A percentile compares a stretch with the other conserved stretches of the same genome.
Conservation (phyloP, 805 yeast species). For the Scheffersomyces amazonensis region DNA sequence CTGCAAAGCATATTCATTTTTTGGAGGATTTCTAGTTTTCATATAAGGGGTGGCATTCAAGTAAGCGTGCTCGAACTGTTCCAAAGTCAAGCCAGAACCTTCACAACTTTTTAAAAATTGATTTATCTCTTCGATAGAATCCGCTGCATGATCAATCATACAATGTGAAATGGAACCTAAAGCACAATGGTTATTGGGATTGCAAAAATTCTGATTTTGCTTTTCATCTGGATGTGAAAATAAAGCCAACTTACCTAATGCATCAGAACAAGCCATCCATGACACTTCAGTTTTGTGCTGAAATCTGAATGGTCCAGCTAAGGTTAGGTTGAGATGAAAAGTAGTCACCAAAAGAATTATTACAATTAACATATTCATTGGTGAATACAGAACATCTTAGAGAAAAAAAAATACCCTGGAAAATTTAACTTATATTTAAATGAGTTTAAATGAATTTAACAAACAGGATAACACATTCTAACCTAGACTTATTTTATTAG, state of each 20-base stretch:
- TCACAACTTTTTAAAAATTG: conserved; percentile 15
- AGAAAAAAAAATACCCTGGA: too few species aligned
- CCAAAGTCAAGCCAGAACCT: conserved; percentile 13
- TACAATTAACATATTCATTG: too few species aligned
- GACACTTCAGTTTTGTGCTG: conserved; percentile 2
- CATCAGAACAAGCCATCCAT: conserved; percentile 5
- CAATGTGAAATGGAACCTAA: conserved; percentile 38
- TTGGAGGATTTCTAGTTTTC: conserved; percentile 2
- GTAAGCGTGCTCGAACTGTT: conserved; percentile 14
- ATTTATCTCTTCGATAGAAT: conserved; percentile 13
- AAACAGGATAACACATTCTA: too few species aligned
- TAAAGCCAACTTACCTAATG: not conserved
- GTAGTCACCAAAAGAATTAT: too few species aligned
- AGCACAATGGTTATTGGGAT: conserved; percentile 31
- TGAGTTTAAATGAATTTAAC: too few species aligned
- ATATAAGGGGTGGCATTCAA: conserved; percentile 37
- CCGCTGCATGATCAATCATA: conserved; percentile 13
- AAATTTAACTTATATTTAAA: too few species aligned
- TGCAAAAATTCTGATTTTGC: conserved; percentile 19
- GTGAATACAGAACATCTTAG: too few species aligned
- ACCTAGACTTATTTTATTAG: too few species aligned
- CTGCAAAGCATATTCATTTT: not conserved
- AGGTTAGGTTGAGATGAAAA: too few species aligned
- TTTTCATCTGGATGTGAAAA: conserved; percentile 1
- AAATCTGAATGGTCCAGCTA: not conserved